Base-by-base conservation (phyloP, 192 early-diverging fungal genomes). In the Rhizophagus clarus region DNA sequence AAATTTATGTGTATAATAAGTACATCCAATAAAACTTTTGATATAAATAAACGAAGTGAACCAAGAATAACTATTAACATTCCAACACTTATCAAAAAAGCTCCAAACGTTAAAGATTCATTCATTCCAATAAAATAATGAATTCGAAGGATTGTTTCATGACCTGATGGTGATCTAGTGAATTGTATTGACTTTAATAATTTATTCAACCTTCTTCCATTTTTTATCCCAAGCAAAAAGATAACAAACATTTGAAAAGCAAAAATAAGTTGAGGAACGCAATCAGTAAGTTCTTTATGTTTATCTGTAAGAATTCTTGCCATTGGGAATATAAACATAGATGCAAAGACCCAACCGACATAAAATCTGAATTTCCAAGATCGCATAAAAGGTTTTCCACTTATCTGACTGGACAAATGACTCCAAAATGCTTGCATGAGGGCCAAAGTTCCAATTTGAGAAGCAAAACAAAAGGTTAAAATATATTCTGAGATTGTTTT, bases 121-220 rank as follows among this genome's bases (percentile, higher is more conserved):
- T 74, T 74, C 72, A 74, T 74, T 74, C 60, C 72, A 22, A 56
- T 49, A 28, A 74, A 74, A 74, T 74, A 74, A 17, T 17, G n/a
- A n/a, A 74, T 49, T 74, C 51, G 10, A 51, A 60, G 1, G 17
- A 74, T 56, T 4, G 72, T 56, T 56, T 56, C 47, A 31, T 34
- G 42, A 60, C 22, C 28, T 24, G 47, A 61, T 56, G 51, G 51
- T 0, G 51, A 56, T 6, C 4, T 7, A 22, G 15, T 17, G 17
- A 22, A 0, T 22, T 22, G 15, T 56, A 56, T 56, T 22, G 15
- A 22, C 1, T 7, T 5, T 22, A 56, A 17, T 22, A 56, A 56
- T 4, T 22, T 22, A 17, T 56, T 56, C 17, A 56, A 22, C 17
- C 5, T 56, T 22, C n/a, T 4, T 56, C 20, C 51, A 56, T 56